Evolutionary conservation across 768 basidiomycete genomes (phyloP).

Genomic region (Coprinopsis marcescibilis): DNA sequence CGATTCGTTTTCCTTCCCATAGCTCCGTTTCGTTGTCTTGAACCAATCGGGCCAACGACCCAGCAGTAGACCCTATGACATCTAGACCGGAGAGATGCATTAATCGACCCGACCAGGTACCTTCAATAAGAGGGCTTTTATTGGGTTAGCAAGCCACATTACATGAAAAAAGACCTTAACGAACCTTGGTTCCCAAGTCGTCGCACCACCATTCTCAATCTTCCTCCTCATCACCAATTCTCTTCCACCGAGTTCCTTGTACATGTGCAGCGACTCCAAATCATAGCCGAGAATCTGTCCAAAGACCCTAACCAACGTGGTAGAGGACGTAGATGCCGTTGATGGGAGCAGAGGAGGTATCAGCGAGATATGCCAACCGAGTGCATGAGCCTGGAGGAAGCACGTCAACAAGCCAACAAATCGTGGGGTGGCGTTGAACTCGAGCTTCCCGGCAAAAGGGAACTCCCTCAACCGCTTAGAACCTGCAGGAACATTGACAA

Average conservation of each 20-base stretch:
- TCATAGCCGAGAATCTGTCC: slow-evolving; percentile 56
- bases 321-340: slow-evolving; percentile 57
- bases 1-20: slow-evolving; percentile 59
- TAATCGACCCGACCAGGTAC: slow-evolving; percentile 50
- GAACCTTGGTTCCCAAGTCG: slow-evolving; percentile 56
- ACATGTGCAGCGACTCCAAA: slow-evolving; percentile 54
- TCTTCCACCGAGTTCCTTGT: slow-evolving; percentile 63
- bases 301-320: slow-evolving; percentile 50
- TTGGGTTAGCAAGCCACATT: neutral
- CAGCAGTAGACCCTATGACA: slow-evolving; percentile 61
- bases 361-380: slow-evolving; percentile 62
- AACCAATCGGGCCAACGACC: slow-evolving; percentile 50
- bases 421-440: slow-evolving; percentile 42
- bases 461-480: slow-evolving; percentile 38
- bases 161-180: neutral
- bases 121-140: slow-evolving; percentile 47
- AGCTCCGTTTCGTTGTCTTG: slow-evolving; percentile 62
- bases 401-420: slow-evolving; percentile 55
- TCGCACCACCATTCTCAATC: slow-evolving; percentile 54
- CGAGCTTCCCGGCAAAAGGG: slow-evolving; percentile 33
- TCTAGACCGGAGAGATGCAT: slow-evolving; percentile 58
- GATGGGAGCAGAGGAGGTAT: slow-evolving; percentile 53
- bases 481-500: slow-evolving; percentile 44
- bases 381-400: slow-evolving; percentile 56
- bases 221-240: slow-evolving; percentile 59